These are phyloP conservation scores for Verticillium nubilum DNA, from an alignment of 2,329 filamentous ascomycete species.

Conservation along the genomic window DNA sequence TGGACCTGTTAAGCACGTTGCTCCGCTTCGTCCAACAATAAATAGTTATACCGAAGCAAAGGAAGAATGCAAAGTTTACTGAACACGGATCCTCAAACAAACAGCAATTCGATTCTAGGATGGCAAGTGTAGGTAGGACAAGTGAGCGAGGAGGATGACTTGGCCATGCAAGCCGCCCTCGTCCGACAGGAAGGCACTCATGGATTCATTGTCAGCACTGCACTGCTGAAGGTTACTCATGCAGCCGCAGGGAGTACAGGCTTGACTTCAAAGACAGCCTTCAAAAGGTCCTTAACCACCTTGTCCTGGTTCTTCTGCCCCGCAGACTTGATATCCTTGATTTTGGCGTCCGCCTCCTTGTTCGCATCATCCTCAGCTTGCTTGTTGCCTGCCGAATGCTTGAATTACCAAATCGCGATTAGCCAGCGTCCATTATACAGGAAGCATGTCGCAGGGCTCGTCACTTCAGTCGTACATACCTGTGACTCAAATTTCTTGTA, in stretches of 20 bases:
- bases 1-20: slow-evolving; percentile 50
- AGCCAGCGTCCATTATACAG: not conserved
- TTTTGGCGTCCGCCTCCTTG: slow-evolving; percentile 69
- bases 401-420: not conserved
- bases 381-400: slow-evolving; percentile 90
- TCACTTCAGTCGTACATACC: slow-evolving; percentile 27
- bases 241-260: slow-evolving; percentile 48
- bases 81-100: not conserved
- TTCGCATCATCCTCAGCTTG: slow-evolving; percentile 76
- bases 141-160: not conserved
- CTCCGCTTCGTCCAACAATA: slow-evolving; percentile 39
- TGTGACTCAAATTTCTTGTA: slow-evolving; percentile 89
- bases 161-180: not conserved
- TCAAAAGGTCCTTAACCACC: slow-evolving; percentile 78
- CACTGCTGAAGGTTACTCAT: slow-evolving; percentile 1
- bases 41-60: not conserved
- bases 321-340: slow-evolving; percentile 74
- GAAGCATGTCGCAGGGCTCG: not conserved
- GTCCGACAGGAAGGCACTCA: not conserved
- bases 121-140: not conserved
- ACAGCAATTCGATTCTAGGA: slow-evolving; percentile 1
- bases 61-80: not conserved
- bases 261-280: slow-evolving; percentile 79
- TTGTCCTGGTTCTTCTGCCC: slow-evolving; percentile 74
- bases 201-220: not conserved